phyloP scores from a whole-genome alignment of 257 asterid genomes.

The Echium plantagineum region DNA sequence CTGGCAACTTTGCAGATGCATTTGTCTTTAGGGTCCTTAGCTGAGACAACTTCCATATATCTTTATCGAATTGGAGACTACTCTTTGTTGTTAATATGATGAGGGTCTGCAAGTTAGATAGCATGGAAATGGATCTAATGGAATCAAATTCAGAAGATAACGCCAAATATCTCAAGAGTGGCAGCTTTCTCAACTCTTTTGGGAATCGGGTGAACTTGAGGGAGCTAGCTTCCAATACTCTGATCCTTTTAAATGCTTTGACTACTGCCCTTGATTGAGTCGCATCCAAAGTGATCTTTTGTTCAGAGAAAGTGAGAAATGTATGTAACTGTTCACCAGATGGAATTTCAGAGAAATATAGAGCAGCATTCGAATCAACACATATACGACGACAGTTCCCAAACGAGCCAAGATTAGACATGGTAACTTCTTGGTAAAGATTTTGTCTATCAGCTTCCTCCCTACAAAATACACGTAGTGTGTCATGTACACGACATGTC shows the following conservation, averaged over 20 bases:
- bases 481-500: constrained; percentile 21
- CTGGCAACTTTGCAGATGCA: constrained; percentile 14
- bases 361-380: constrained; percentile 1
- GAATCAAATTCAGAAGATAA: constrained; percentile 1
- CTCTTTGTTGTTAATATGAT: constrained; percentile 15
- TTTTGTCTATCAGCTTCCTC: constrained; percentile 2
- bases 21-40: constrained; percentile 29
- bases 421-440: constrained; percentile 12
- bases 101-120: constrained; percentile 29
- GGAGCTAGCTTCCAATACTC: constrained; percentile 8
- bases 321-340: constrained; percentile 6
- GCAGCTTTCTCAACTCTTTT: constrained; percentile 1
- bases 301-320: constrained; percentile 7
- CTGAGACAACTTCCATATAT: constrained; percentile 26
- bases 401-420: background rate
- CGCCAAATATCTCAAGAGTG: constrained; percentile 36
- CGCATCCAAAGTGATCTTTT: background rate
- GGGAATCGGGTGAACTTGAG: constrained; percentile 18
- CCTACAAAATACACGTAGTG: constrained; percentile 15
- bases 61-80: constrained; percentile 14
- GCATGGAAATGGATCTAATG: constrained; percentile 23
- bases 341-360: background rate
- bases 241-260: constrained; percentile 4
- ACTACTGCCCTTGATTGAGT: background rate
- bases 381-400: constrained; percentile 9